Evolutionary conservation across 2,329 filamentous ascomycete genomes (phyloP), one percentile per base, ranked within the genome.

Genomic region (Teratosphaeria gauchensis): DNA sequence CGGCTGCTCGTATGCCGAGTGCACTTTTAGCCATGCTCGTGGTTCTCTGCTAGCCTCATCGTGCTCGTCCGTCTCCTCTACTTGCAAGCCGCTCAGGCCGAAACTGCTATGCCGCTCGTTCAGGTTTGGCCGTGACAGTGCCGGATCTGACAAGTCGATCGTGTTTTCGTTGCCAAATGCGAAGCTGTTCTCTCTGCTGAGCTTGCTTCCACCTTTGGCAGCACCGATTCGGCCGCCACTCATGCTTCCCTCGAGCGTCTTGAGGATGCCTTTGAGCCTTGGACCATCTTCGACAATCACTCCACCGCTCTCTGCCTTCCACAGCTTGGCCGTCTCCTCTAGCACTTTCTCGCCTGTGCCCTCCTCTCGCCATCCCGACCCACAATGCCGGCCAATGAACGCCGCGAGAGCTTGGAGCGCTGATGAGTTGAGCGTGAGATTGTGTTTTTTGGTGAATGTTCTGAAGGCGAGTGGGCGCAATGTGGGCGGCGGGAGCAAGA

Each of bases 391-490:
- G 11, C 94, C 95, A 56, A 99, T 88, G 72, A 99, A 99, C 1
- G 84, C 82, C 21, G 94, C 92, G 33, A 99, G 80, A 53, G 89
- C 84, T 72, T 92, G 86, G 4, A 99, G 78, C 0, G 94, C 90
- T 0, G 91, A 85, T 0, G 92, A 94, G 7, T 89, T 92, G 56
- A 99, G 83, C 0, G 92, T 97, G 58, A 99, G 79, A 66, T 92
- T 95, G 75, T 99, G 90, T 71, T 97, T 99, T 74, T 96, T 96
- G 1, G 94, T 99, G 65, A 99, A 95, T 0, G 90, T 95, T 53
- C 94, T 85, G 70, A 99, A 97, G 8, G 94, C 95, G 21, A 97
- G 80, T 2, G 94, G 92, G 62, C 95, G 83, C 48, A 99, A 78
- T 0, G 89, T 95, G 9, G 90, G 84, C 0, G 92, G 89, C 3